Conservation (phyloP, 176 grass and related monocot species). For the Carex cristatella region DNA sequence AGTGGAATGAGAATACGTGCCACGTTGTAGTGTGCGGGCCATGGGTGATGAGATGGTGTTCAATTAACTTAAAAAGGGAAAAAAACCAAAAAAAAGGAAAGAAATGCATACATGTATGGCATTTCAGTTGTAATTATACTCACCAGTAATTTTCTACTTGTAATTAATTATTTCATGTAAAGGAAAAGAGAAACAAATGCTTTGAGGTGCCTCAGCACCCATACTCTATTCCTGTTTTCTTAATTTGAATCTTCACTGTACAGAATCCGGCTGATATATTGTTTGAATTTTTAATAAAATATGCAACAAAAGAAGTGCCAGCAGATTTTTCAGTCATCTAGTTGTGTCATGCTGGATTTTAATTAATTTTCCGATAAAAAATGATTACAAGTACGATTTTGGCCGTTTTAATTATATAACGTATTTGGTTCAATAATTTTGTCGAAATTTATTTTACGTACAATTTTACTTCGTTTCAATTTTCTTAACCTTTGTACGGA, state of each 20-base stretch:
- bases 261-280: neutral
- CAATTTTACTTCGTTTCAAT: too few relatives aligned
- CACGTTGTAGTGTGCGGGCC: neutral
- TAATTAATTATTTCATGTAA: conserved; percentile 15
- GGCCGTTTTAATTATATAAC: neutral
- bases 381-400: neutral
- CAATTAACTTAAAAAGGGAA: conserved; percentile 10
- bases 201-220: conserved; percentile 11
- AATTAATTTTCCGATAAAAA: neutral
- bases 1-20: neutral
- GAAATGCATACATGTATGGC: conserved; percentile 6
- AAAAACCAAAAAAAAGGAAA: neutral
- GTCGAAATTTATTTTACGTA: too few relatives aligned
- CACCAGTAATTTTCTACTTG: conserved; percentile 10
- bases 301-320: neutral
- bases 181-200: conserved; percentile 10
- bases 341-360: neutral
- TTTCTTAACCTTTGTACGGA: neutral
- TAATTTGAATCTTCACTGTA: neutral
- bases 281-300: neutral
- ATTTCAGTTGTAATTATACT: conserved; percentile 21
- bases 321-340: neutral
- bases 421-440: too few relatives aligned
- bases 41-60: conserved; percentile 10
- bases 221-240: neutral